Percentiles rank a stretch among this genome's conserved stretches.
phyloP scores from a whole-genome alignment of 768 basidiomycete species.

The Phlebiopsis flavidoalba region DNA sequence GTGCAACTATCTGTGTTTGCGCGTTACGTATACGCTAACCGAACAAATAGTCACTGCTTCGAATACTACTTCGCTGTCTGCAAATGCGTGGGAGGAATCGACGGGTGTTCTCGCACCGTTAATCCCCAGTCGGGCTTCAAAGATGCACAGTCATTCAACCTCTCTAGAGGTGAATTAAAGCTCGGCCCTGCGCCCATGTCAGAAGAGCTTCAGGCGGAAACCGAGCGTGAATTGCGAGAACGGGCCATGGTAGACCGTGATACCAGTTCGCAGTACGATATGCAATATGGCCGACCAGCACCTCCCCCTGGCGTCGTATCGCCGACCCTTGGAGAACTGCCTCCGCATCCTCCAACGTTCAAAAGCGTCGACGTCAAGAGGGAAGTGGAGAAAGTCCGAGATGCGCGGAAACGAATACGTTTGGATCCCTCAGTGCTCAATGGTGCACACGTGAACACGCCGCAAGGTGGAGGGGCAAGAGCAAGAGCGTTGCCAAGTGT shows the following conservation, averaged over 20 bases:
- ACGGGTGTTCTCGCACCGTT: conserved; percentile 81
- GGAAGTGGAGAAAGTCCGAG: conserved; percentile 85
- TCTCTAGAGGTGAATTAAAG: conserved; percentile 71
- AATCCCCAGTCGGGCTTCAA: conserved; percentile 61
- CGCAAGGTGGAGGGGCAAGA: conserved; percentile 52
- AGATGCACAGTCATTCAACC: conserved; percentile 71
- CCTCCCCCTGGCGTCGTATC: conserved; percentile 50
- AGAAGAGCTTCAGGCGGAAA: conserved; percentile 77
- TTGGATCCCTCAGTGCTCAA: conserved; percentile 69
- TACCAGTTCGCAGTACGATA: conserved; percentile 59
- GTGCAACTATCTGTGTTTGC: not conserved
- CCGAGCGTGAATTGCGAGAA: conserved; percentile 74
- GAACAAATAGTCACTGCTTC: conserved; percentile 58
- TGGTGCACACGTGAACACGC: conserved; percentile 51
- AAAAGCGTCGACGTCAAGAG: conserved; percentile 83
- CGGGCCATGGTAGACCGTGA: conserved; percentile 75
- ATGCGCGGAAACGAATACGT: conserved; percentile 88
- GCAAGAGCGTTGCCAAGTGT: conserved; percentile 83
- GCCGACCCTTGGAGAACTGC: conserved; percentile 67
- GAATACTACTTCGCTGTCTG: conserved; percentile 56
- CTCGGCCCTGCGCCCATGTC: conserved; percentile 78
- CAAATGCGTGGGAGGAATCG: conserved; percentile 76
- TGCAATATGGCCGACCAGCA: conserved; percentile 46
- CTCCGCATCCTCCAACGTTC: conserved; percentile 79
- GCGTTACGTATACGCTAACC: conserved; percentile 16